Conservation (phyloP, 2,329 filamentous ascomycete genomes). For the Fusarium sp. region DNA sequence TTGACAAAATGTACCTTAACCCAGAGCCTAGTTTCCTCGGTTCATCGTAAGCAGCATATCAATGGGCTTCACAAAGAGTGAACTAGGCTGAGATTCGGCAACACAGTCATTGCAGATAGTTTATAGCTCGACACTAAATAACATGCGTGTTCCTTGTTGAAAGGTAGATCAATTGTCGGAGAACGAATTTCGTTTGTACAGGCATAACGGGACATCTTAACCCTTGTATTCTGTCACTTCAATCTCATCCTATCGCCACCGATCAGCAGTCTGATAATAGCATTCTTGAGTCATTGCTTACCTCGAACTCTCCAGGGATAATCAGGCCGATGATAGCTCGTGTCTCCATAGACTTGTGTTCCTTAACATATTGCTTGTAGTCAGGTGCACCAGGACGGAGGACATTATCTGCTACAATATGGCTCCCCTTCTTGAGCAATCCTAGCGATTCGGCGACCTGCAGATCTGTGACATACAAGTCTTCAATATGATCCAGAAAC, state of each 20-base stretch:
- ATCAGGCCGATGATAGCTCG: not conserved
- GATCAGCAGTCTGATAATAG: not conserved
- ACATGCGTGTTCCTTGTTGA: not conserved
- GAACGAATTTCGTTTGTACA: no score
- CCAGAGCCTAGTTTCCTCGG: not conserved
- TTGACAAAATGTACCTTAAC: not conserved
- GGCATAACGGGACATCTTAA: no score
- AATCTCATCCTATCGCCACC: not conserved
- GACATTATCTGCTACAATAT: not conserved
- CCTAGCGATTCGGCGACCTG: not conserved
- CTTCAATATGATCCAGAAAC: not conserved
- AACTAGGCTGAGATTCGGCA: fast-evolving
- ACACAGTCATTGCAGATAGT: no score
- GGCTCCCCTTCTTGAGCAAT: not conserved
- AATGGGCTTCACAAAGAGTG: fast-evolving
- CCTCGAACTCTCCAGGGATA: not conserved
- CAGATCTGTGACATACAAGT: fast-evolving
- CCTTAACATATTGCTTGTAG: not conserved
- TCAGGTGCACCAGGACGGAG: not conserved
- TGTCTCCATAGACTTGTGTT: not conserved
- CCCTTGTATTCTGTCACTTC: not conserved
- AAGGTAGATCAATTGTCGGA: not conserved
- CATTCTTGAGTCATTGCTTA: fast-evolving
- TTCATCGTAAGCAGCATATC: not conserved
- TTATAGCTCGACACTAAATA: fast-evolving